A percentile compares a stretch with the other conserved stretches of the same genome.
Conservation (phyloP, 2,329 filamentous ascomycete genomes). For the Aspergillus awamori region DNA sequence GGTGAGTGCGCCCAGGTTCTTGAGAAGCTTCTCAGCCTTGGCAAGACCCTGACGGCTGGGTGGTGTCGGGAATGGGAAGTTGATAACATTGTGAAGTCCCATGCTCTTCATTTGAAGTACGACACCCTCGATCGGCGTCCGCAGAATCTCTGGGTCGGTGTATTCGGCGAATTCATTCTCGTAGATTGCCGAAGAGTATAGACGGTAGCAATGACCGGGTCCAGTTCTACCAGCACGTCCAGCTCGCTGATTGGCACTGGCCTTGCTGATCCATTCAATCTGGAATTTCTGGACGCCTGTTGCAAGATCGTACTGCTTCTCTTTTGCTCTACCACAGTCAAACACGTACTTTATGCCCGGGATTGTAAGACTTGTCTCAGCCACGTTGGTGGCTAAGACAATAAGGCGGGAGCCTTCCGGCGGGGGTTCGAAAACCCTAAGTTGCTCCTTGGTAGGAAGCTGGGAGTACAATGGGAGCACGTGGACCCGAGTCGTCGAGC, state of each 20-base stretch:
- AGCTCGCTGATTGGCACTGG: constrained; percentile 85
- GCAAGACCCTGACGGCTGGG: constrained; percentile 75
- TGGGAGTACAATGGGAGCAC: constrained; percentile 93
- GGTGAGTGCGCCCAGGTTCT: constrained; percentile 80
- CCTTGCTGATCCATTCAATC: constrained; percentile 96
- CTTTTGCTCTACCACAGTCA: constrained; percentile 89
- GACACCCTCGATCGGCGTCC: constrained; percentile 89
- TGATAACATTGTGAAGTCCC: constrained; percentile 84
- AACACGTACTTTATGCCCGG: constrained; percentile 95
- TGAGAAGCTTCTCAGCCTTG: constrained; percentile 82
- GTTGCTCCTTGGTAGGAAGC: constrained; percentile 84
- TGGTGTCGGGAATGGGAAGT: constrained; percentile 94
- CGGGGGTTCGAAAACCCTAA: constrained; percentile 82
- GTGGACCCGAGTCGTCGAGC: constrained; percentile 71
- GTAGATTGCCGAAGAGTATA: constrained; percentile 94
- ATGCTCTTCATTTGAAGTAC: constrained; percentile 94
- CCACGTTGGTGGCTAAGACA: constrained; percentile 92
- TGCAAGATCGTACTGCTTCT: constrained; percentile 81
- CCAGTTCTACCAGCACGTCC: constrained; percentile 95
- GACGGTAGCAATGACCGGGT: constrained; percentile 89
- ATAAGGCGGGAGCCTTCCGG: constrained; percentile 83
- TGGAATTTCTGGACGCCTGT: constrained; percentile 96
- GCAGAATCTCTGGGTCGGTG: constrained; percentile 81
- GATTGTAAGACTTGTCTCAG: constrained; percentile 95
- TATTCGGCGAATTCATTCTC: constrained; percentile 84